A percentile compares a stretch with the other conserved stretches of the same genome.
phyloP scores from a whole-genome alignment of 2,329 filamentous ascomycete species.

The Neonectria hederae region DNA sequence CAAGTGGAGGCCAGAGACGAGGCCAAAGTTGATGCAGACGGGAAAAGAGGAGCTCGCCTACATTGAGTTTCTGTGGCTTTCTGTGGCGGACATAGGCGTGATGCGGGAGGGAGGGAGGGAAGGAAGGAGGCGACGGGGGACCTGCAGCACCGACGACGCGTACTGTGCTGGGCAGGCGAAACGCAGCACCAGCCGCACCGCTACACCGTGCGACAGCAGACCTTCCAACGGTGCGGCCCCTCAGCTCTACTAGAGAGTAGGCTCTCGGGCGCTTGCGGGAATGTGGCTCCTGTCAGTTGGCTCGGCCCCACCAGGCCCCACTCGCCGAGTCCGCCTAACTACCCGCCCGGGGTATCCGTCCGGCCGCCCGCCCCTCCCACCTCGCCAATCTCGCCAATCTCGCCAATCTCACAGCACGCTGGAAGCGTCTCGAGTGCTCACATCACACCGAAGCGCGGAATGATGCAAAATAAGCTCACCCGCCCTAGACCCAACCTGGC shows the following conservation, averaged over 20 bases:
- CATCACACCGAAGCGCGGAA: conserved; percentile 7
- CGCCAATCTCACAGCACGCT: conserved; percentile 9
- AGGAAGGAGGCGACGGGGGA: neutral
- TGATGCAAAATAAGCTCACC: conserved; percentile 11
- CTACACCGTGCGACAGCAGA: neutral
- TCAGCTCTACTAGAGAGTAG: neutral
- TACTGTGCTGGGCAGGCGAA: neutral
- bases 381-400: conserved; percentile 5
- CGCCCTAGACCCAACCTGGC: neutral
- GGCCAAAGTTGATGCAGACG: neutral
- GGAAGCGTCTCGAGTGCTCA: neutral
- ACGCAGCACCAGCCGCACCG: neutral
- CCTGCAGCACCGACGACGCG: neutral
- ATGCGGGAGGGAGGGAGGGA: neutral
- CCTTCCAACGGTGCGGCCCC: neutral
- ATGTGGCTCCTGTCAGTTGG: conserved; percentile 1
- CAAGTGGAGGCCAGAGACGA: neutral
- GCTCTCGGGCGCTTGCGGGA: neutral
- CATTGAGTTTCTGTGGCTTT: neutral
- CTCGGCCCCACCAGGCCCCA: neutral
- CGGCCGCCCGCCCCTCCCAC: neutral
- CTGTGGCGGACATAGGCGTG: neutral
- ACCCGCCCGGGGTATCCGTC: neutral
- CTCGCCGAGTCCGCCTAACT: neutral
- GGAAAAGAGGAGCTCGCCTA: neutral